Evolutionary conservation across 257 asterid species (phyloP).

Genomic region (Lantana camara): DNA sequence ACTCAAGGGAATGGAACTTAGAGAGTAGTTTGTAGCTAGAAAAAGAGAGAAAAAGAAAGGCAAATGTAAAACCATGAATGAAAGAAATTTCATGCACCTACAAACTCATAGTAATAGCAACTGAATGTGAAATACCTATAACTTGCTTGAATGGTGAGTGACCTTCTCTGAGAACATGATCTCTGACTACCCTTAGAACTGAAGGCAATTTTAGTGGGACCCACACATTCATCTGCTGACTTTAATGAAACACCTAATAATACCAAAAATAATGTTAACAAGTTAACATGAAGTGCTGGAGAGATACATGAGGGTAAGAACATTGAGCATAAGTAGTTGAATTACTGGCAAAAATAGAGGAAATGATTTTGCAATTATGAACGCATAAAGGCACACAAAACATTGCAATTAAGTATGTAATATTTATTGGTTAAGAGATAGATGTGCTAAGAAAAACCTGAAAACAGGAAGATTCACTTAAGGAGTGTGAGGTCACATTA

Average conservation of each 20-base stretch:
- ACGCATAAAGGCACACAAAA: not conserved
- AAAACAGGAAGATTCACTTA: not conserved
- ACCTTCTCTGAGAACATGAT: slow-evolving; percentile 44
- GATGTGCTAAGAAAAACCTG: not conserved
- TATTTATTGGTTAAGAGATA: too few species aligned
- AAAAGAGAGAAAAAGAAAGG: not conserved
- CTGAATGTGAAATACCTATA: slow-evolving; percentile 53
- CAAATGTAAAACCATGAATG: not conserved
- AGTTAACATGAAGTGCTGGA: slow-evolving; percentile 8
- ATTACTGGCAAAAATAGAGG: not conserved
- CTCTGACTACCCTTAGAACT: slow-evolving; percentile 45
- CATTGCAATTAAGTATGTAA: too few species aligned
- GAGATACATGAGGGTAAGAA: slow-evolving; percentile 12
- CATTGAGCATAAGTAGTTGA: slow-evolving; percentile 8
- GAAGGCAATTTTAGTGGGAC: slow-evolving; percentile 54
- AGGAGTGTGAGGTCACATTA: not conserved
- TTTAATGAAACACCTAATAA: slow-evolving; percentile 58
- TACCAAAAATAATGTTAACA: slow-evolving; percentile 14
- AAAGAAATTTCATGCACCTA: slow-evolving; percentile 1
- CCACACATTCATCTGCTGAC: slow-evolving; percentile 46
- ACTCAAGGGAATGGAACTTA: not conserved
- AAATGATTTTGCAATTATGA: slow-evolving; percentile 6
- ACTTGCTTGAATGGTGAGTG: slow-evolving; percentile 59
- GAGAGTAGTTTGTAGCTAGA: not conserved
- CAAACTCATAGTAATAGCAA: slow-evolving; percentile 13